Evolutionary conservation across 2,329 filamentous ascomycete species (phyloP), one percentile per base, ranked within the genome.

Genomic region (Raffaelea deltoideospora): DNA sequence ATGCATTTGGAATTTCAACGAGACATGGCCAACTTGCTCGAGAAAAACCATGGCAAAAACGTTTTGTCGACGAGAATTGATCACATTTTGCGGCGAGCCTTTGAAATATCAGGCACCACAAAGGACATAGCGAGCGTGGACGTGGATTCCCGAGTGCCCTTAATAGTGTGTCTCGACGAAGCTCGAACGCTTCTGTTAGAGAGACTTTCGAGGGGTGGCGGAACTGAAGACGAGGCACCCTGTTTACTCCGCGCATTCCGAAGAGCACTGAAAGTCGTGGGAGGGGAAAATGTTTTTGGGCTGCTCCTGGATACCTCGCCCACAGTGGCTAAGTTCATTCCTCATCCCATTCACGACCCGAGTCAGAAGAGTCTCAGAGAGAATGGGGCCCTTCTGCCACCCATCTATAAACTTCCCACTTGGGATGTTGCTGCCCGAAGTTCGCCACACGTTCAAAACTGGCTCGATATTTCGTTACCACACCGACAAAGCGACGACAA

Each of bases 281-380:
- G 23, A 37, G 2, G 27, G 17, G 7, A 37, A 31, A 26, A 14
- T 29, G 4, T n/a, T n/a, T 37, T 37, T 31, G 35, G 35, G 8
- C 35, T 37, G 17, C 21, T 37, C 29, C 10, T 37, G 28, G 35
- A 28, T 26, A 37, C 35, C 1, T 37, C 21, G 5, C 27, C 35
- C 28, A 24, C 26, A 20, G 28, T 37, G 6, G 20, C 8, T 10
- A 37, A 37, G 13, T 37, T 37, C 27, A 17, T 37, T 15, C 35
- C 35, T 24, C 28, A 28, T n/a, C 15, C 23, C 21, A 22, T 31
- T 20, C 21, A 28, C 14, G 35, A 37, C 22, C 35, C 35, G 4
- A 37, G 35, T 19, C 15, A 19, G 28, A 37, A 29, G 15, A 20
- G 17, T 7, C 19, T 37, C 10, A 28, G 23, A 5, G 33, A 34